phyloP scores from a whole-genome alignment of 179 eudicot genomes.

The Pouteria campechiana region DNA sequence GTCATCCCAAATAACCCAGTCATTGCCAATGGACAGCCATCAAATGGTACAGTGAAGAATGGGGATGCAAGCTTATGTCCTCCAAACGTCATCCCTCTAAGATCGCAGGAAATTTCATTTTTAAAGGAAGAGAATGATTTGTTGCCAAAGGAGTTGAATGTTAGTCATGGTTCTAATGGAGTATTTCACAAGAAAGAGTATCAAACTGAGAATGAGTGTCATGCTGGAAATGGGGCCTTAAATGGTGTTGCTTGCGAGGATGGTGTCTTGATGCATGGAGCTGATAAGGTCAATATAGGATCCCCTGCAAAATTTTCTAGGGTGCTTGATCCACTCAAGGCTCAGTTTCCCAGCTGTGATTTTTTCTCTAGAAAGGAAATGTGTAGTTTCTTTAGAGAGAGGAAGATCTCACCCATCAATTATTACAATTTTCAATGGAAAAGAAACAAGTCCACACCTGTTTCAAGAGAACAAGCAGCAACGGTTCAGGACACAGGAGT shows the following conservation, averaged over 20 bases:
- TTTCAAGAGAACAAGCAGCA: conserved; percentile 18
- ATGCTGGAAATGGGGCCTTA: conserved; percentile 19
- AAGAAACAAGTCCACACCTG: conserved; percentile 19
- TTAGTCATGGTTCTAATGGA: conserved; percentile 9
- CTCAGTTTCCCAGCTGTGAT: conserved; percentile 68
- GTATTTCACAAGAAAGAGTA: conserved; percentile 7
- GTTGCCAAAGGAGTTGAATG: conserved; percentile 1
- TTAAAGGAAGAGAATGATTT: conserved; percentile 19
- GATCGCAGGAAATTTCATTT: conserved; percentile 8
- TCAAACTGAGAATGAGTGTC: conserved; percentile 10
- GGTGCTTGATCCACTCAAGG: conserved; percentile 35
- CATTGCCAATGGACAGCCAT: conserved; percentile 11
- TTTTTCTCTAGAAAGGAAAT: conserved; percentile 68
- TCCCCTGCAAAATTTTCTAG: neutral
- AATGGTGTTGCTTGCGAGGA: conserved; percentile 7
- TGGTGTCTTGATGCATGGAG: neutral
- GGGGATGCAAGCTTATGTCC: too few species aligned
- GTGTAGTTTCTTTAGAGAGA: conserved; percentile 49
- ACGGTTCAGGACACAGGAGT: conserved; percentile 13
- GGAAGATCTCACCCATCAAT: conserved; percentile 43
- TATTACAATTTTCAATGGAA: conserved; percentile 24
- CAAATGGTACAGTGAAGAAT: conserved; percentile 6
- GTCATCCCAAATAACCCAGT: conserved; percentile 13
- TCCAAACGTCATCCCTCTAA: conserved; percentile 10
- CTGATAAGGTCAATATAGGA: neutral